Evolutionary conservation across 305 asterid species (phyloP).

Genomic region (Fraxinus floribunda): DNA sequence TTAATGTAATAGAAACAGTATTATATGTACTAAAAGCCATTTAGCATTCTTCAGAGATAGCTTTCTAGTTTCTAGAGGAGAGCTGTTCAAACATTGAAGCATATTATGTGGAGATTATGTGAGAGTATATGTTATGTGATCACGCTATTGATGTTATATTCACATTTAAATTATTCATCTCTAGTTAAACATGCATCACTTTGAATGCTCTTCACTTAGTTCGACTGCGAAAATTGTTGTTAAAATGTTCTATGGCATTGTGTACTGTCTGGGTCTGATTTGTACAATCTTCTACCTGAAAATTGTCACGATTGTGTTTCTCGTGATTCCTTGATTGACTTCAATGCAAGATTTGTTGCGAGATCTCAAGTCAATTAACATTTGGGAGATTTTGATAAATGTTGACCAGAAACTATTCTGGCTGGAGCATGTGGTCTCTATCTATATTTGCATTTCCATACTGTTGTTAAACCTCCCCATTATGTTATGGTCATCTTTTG

Average conservation of each 20-base stretch:
- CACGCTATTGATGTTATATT: conserved; percentile 5
- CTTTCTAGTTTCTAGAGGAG: conserved; percentile 15
- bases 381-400: background rate
- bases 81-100: conserved; percentile 17
- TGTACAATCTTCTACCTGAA: conserved; percentile 1
- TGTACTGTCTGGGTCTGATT: conserved; percentile 8
- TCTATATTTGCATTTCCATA: background rate
- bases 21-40: conserved; percentile 28
- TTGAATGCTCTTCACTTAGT: background rate
- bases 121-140: background rate
- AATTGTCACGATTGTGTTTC: background rate
- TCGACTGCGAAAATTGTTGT: background rate
- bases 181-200: background rate
- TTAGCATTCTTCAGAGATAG: conserved; percentile 19
- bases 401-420: background rate
- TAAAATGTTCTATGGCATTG: background rate
- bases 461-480: background rate
- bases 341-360: conserved; percentile 15
- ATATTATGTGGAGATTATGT: conserved; percentile 16
- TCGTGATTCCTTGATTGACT: background rate
- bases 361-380: conserved; percentile 13
- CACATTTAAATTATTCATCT: conserved; percentile 1
- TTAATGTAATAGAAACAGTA: conserved; percentile 4
- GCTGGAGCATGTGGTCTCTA: background rate
- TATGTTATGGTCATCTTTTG: background rate